Conservation (phyloP, 345 rosid genomes). For the Corymbia maculata region DNA sequence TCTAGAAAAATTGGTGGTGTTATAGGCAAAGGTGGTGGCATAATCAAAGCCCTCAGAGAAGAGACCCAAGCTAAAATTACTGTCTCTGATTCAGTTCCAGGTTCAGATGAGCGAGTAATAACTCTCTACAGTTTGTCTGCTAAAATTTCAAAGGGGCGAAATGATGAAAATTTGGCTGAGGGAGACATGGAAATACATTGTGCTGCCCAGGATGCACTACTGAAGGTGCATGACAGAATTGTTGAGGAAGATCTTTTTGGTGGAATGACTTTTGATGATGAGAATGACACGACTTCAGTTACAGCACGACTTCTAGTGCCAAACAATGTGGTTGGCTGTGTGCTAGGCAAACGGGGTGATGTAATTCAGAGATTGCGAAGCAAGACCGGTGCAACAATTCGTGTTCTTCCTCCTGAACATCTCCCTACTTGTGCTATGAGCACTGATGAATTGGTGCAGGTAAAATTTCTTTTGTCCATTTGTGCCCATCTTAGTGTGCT, state of each 20-base stretch:
- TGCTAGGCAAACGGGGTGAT: constrained; percentile 51
- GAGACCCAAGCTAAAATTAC: constrained; percentile 46
- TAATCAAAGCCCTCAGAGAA: constrained; percentile 37
- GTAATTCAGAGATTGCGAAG: constrained; percentile 45
- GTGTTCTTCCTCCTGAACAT: constrained; percentile 40
- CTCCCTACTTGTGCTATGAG: constrained; percentile 44
- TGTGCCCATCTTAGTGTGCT: not conserved
- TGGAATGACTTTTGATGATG: constrained; percentile 32
- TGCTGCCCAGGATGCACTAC: constrained; percentile 56
- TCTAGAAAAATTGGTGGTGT: constrained; percentile 48
- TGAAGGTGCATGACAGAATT: constrained; percentile 45
- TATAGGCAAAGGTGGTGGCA: constrained; percentile 51
- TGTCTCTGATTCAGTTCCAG: constrained; percentile 40
- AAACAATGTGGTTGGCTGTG: constrained; percentile 44
- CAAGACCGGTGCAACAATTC: constrained; percentile 45
- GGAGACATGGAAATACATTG: constrained; percentile 28
- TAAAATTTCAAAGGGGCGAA: constrained; percentile 7
- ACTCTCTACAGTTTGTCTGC: constrained; percentile 34
- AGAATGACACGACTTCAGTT: constrained; percentile 18
- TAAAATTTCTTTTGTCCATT: constrained; percentile 2
- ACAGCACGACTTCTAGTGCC: constrained; percentile 47
- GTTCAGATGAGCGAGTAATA: constrained; percentile 56
- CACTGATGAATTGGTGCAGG: constrained; percentile 63
- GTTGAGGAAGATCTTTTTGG: constrained; percentile 36
- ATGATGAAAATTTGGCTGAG: constrained; percentile 4